These are phyloP conservation scores for Begonia loranthoides DNA, from an alignment of 306 rosid genomes.

Conservation along the genomic window DNA sequence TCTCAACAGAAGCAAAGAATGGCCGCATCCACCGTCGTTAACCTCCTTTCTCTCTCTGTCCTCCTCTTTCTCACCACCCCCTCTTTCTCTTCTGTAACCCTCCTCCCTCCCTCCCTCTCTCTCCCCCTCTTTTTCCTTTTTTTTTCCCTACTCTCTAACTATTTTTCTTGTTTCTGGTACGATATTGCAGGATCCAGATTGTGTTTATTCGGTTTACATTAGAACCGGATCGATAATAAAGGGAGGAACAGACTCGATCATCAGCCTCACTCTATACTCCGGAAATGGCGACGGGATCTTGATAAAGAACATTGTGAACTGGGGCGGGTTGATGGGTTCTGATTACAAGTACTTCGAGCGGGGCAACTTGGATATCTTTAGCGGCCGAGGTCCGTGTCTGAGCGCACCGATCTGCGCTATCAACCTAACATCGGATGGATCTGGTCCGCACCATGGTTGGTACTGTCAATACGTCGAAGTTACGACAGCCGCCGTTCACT, in stretches of 20 bases:
- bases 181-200: conserved; percentile 37
- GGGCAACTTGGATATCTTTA: conserved; percentile 82
- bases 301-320: conserved; percentile 29
- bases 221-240: conserved; percentile 47
- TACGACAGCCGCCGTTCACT: conserved; percentile 50
- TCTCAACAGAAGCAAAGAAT: neutral
- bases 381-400: conserved; percentile 59
- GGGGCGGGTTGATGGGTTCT: conserved; percentile 72
- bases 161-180: neutral
- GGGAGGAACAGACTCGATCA: conserved; percentile 62
- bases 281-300: conserved; percentile 33
- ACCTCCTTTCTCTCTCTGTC: neutral
- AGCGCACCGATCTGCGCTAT: conserved; percentile 48
- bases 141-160: neutral
- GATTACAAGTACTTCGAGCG: conserved; percentile 61
- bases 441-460: conserved; percentile 74
- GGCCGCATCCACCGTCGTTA: neutral
- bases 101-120: neutral
- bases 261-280: conserved; percentile 35
- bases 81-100: conserved; percentile 20
- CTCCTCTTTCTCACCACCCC: conserved; percentile 11
- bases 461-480: conserved; percentile 75
- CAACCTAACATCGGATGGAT: conserved; percentile 70
- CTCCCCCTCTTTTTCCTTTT: neutral
- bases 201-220: conserved; percentile 45